A percentile compares a stretch with the other conserved stretches of the same genome.
Evolutionary conservation across 2,329 filamentous ascomycete species (phyloP).

Genomic region (Ophiostoma quercus): DNA sequence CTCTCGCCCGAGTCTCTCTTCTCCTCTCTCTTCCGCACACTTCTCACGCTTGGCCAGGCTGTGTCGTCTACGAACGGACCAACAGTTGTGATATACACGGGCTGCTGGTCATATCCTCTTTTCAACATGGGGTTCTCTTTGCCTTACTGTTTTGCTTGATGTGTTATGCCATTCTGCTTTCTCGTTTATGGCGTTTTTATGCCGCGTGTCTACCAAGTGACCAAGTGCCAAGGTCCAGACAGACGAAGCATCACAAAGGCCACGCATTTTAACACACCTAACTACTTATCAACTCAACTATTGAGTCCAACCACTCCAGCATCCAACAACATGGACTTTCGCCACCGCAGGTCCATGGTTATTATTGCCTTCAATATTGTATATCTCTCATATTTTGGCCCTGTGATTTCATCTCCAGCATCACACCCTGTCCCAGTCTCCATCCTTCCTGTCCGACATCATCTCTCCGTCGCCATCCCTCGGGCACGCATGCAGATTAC

Average conservation of each 20-base stretch:
- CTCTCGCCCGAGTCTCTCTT: neutral
- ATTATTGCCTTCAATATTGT: neutral
- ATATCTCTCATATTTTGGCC: neutral
- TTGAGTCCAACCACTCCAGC: no score
- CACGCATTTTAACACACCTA: neutral
- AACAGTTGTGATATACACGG: neutral
- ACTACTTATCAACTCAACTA: neutral
- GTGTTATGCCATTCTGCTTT: neutral
- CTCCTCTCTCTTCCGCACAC: neutral
- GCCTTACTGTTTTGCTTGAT: neutral
- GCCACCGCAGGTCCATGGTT: neutral
- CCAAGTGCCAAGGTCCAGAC: no score
- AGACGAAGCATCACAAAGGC: neutral
- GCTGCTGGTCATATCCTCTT: neutral
- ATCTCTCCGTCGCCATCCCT: neutral
- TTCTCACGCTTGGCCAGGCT: neutral
- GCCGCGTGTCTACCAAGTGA: neutral
- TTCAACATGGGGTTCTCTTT: neutral
- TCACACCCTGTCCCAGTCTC: conserved; percentile 8
- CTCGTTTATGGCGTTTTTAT: neutral
- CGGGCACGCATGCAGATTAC: neutral
- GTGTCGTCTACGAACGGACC: neutral
- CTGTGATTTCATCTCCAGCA: neutral
- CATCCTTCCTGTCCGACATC: conserved; percentile 10
- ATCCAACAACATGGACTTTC: neutral